Conservation (phyloP, 225 moss, liverwort and hornwort genomes). For the Straminergon stramineum region DNA sequence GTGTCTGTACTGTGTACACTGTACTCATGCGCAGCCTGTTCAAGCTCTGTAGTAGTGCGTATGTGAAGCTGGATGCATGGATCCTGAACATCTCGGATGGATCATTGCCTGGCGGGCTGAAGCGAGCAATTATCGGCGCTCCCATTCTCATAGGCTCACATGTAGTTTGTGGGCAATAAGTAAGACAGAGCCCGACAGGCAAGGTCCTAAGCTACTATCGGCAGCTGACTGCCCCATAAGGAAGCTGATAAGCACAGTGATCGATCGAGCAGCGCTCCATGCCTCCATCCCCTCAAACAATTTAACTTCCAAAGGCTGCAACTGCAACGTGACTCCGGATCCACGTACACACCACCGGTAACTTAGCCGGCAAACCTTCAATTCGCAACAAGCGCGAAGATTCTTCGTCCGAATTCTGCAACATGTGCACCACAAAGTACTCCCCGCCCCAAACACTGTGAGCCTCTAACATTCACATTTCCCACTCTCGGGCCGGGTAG, state of each 20-base stretch:
- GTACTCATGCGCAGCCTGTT: neutral
- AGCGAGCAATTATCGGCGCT: neutral
- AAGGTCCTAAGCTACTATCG: neutral
- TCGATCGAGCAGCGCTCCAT: neutral
- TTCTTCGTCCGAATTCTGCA: neutral
- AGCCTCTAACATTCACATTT: neutral
- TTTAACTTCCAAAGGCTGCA: neutral
- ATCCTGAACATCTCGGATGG: neutral
- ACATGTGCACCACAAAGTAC: neutral
- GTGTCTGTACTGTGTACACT: neutral
- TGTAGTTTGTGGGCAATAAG: neutral
- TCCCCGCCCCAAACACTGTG: too few species aligned
- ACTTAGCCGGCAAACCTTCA: neutral
- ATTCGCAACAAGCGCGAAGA: neutral
- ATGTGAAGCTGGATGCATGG: neutral
- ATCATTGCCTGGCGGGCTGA: neutral
- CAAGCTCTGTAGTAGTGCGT: neutral
- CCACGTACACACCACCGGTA: neutral
- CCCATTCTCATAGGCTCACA: neutral
- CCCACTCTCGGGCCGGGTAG: neutral
- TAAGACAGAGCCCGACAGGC: too few species aligned
- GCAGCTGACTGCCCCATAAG: neutral
- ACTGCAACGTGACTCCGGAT: neutral
- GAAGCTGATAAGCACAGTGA: neutral
- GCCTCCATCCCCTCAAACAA: neutral